Percentiles rank a stretch among this genome's conserved stretches.
Conservation (phyloP, 2,329 filamentous ascomycete genomes). For the Furcasterigmium sp. region DNA sequence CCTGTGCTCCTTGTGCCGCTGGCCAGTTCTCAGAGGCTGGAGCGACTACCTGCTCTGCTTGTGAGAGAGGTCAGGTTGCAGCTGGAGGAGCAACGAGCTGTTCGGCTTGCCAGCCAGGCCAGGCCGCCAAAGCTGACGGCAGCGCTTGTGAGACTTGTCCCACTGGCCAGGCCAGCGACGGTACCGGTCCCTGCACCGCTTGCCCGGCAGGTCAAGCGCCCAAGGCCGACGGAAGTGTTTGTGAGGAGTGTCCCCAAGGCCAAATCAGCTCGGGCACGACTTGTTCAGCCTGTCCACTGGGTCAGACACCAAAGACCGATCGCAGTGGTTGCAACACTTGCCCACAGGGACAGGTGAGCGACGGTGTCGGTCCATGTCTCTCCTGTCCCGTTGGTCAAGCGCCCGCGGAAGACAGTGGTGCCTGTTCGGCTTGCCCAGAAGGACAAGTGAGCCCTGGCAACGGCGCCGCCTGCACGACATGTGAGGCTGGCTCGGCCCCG, state of each 20-base stretch:
- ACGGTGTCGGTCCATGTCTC: not conserved
- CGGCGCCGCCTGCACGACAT: too few relatives aligned
- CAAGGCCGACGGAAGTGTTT: too few relatives aligned
- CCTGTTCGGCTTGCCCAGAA: not conserved
- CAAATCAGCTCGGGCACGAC: too few relatives aligned
- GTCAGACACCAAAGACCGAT: too few relatives aligned
- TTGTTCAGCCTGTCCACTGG: too few relatives aligned
- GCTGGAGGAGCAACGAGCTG: not conserved
- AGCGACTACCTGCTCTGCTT: too few relatives aligned
- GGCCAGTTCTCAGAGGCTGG: too few relatives aligned
- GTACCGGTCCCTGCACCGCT: not conserved
- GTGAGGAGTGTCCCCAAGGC: too few relatives aligned
- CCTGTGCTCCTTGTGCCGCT: too few relatives aligned
- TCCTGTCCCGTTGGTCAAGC: not conserved
- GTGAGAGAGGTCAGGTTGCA: slow-evolving; percentile 9
- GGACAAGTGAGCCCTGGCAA: not conserved
- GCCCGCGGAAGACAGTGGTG: not conserved
- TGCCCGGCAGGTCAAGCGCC: not conserved
- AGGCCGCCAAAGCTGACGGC: not conserved
- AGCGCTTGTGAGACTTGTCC: not conserved
- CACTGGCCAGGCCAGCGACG: not conserved
- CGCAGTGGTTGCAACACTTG: not conserved
- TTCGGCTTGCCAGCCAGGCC: not conserved
- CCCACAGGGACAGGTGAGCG: not conserved
- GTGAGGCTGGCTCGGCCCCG: not conserved